These are phyloP conservation scores for Huntiella savannae DNA, from an alignment of 2,329 filamentous ascomycete species.

Conservation along the genomic window DNA sequence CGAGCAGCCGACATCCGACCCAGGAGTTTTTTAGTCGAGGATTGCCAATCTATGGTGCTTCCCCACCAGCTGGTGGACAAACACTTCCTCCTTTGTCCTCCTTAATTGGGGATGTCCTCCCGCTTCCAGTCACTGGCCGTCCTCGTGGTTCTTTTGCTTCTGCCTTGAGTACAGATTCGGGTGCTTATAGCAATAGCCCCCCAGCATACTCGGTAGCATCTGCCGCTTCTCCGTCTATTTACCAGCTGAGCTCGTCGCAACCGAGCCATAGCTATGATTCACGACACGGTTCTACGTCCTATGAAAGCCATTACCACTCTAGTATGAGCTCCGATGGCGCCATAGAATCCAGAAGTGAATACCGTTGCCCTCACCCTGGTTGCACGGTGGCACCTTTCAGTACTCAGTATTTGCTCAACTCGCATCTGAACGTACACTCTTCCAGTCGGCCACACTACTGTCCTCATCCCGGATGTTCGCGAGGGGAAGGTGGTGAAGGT, in stretches of 20 bases:
- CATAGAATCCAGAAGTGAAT: slow-evolving; percentile 3
- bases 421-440: slow-evolving; percentile 56
- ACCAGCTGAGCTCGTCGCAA: slow-evolving; percentile 9
- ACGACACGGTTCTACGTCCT: neutral
- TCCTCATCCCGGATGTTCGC: slow-evolving; percentile 40
- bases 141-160: neutral
- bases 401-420: slow-evolving; percentile 60
- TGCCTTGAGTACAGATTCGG: neutral
- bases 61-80: neutral
- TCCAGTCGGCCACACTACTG: slow-evolving; percentile 47
- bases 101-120: slow-evolving; percentile 1
- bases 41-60: neutral
- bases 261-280: slow-evolving; percentile 5
- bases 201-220: slow-evolving; percentile 4
- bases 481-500: slow-evolving; percentile 43
- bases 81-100: neutral
- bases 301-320: neutral
- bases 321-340: slow-evolving; percentile 2
- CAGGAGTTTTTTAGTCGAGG: too few relatives aligned
- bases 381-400: slow-evolving; percentile 59
- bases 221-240: slow-evolving; percentile 5
- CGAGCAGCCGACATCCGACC: too few relatives aligned
- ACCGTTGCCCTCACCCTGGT: slow-evolving; percentile 22
- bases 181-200: slow-evolving; percentile 6
- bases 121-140: neutral